phyloP scores from a whole-genome alignment of 1,284 basidiomycete genomes.

The Boletus albobrunnescens region DNA sequence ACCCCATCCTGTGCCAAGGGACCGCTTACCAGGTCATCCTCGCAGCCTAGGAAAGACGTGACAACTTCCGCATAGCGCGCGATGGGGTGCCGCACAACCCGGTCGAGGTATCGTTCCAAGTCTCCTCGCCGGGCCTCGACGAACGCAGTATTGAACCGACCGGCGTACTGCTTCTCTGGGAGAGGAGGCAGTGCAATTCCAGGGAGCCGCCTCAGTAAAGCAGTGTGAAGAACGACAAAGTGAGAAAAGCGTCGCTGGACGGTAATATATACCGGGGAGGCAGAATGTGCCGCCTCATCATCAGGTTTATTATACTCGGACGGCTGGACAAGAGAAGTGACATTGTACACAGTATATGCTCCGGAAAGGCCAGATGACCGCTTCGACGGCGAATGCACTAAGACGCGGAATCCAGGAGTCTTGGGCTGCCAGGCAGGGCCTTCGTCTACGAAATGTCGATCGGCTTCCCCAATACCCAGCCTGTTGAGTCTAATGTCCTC shows the following conservation, averaged over 20 bases:
- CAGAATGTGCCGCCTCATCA: conserved; percentile 21
- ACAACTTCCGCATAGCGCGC: conserved; percentile 75
- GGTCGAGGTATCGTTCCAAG: conserved; percentile 71
- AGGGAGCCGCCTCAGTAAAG: conserved; percentile 61
- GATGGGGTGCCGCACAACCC: conserved; percentile 73
- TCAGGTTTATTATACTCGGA: conserved; percentile 27
- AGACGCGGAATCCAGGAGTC: conserved; percentile 64
- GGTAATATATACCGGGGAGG: conserved; percentile 53
- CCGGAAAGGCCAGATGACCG: conserved; percentile 61
- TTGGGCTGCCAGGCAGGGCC: conserved; percentile 72
- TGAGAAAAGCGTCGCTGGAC: conserved; percentile 82
- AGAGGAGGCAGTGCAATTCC: conserved; percentile 77
- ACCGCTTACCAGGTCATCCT: conserved; percentile 60
- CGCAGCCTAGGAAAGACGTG: conserved; percentile 77
- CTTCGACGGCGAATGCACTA: conserved; percentile 79
- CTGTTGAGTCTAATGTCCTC: conserved; percentile 35
- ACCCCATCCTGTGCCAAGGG: conserved; percentile 1
- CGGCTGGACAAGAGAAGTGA: conserved; percentile 66
- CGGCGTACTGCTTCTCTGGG: conserved; percentile 80
- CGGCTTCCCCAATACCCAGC: conserved; percentile 49
- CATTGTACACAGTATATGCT: conserved; percentile 70
- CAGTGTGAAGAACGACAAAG: conserved; percentile 73
- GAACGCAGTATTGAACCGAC: conserved; percentile 75
- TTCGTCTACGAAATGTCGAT: conserved; percentile 70
- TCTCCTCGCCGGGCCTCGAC: conserved; percentile 79